A percentile compares a stretch with the other conserved stretches of the same genome.
Evolutionary conservation across 345 rosid genomes (phyloP).

Genomic region (Barbarea vulgaris): DNA sequence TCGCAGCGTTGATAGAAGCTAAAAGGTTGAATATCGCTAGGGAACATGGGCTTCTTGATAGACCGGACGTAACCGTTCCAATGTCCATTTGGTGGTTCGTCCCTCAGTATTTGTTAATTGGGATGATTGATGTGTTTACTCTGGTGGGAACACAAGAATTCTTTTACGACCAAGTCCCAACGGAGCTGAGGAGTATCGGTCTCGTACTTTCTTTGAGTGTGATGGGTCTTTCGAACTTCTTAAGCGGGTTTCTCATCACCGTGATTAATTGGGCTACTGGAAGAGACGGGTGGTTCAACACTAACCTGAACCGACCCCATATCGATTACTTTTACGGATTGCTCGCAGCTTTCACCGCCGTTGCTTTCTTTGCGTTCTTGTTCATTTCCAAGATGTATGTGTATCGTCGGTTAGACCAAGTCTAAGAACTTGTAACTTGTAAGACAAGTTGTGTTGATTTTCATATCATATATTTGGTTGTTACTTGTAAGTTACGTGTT

Average conservation of each 20-base stretch:
- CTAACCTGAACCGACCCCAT: slow-evolving; percentile 67
- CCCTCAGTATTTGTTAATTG: slow-evolving; percentile 70
- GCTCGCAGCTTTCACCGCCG: slow-evolving; percentile 63
- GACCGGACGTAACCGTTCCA: slow-evolving; percentile 58
- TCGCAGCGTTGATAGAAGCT: slow-evolving; percentile 62
- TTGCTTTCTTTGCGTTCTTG: no score
- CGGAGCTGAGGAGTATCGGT: slow-evolving; percentile 72
- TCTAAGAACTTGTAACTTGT: no score
- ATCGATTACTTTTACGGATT: slow-evolving; percentile 72
- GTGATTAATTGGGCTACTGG: slow-evolving; percentile 52
- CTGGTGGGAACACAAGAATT: slow-evolving; percentile 82
- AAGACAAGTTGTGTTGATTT: no score
- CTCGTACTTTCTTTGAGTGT: slow-evolving; percentile 69
- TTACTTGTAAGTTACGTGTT: no score
- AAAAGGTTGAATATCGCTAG: slow-evolving; percentile 54
- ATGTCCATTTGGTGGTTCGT: slow-evolving; percentile 82
- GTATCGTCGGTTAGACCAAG: no score
- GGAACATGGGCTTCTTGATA: slow-evolving; percentile 53
- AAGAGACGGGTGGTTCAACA: slow-evolving; percentile 58
- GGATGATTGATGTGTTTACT: slow-evolving; percentile 62
- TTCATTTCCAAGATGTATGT: no score
- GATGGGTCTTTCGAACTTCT: slow-evolving; percentile 73
- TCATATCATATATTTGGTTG: no score
- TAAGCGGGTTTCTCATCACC: slow-evolving; percentile 60
- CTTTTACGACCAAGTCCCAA: slow-evolving; percentile 91